Evolutionary conservation across 108 stramenopile genomes (phyloP), one percentile per base, ranked within the genome.

Genomic region (Cyclotella atomus): DNA sequence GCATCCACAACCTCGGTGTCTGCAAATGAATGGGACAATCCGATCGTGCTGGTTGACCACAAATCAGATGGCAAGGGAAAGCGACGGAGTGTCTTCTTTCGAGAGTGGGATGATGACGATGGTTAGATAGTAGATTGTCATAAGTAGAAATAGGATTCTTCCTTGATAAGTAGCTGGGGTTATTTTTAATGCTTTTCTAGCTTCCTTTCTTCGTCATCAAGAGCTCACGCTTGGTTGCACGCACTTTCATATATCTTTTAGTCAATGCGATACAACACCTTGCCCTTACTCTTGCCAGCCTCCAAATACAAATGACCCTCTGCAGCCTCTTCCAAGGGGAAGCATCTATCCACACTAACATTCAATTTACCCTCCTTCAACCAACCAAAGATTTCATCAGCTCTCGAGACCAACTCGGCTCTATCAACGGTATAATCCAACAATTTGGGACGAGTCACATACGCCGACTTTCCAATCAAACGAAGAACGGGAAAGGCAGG

Each of bases 241-340:
- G 4, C n/a, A n/a, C n/a, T n/a, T n/a, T n/a, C n/a, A n/a, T n/a
- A n/a, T n/a, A n/a, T n/a, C n/a, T n/a, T 23, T 52, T 23, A 52
- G 21, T 52, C 52, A 23, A 52, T 52, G 21, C 24, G 21, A 52
- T 52, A 89, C 33, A 95, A 81, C 34, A 95, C 84, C 77, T 95
- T 95, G 19, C 94, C 94, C 77, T 82, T 91, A 28, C 87, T 86
- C 52, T 79, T 82, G 57, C 94, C 94, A 29, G 82, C 71, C 61
- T 95, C 91, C 43, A 95, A 73, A 63, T 90, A 91, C 64, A 77
- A 62, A 75, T 95, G 94, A 17, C 89, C 94, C 35, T 88, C 80
- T 21, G 76, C 72, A 12, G 88, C 90, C 35, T 90, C 62, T 6
- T 91, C 89, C 56, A 95, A 76, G 3, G 73, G 30, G 65, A 95